Evolutionary conservation across 768 basidiomycete species (phyloP), one percentile per base, ranked within the genome.

Genomic region (Paxillus involutus): DNA sequence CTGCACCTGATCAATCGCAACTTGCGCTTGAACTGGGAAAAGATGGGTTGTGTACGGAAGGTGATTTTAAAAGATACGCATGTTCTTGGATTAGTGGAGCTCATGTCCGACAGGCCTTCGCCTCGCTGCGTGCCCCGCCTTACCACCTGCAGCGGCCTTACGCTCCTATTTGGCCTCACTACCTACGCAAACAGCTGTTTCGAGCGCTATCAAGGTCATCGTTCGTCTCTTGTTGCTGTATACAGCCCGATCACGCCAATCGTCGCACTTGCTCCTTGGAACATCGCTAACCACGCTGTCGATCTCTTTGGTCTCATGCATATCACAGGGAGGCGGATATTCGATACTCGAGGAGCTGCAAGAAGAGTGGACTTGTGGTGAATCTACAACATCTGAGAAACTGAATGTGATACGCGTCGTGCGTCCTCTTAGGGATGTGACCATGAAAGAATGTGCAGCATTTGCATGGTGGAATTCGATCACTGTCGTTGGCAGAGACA

Each of bases 201-300:
- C 79, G 6, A 80, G 72, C 29, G 78, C 86, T 0, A 73, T 91
- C 44, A 77, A 80, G 43, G 80, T 73, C 16, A 73, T 93, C 13
- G 77, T 77, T 49, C 82, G 89, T 17, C 70, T 91, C n/a, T 74
- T 94, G 12, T 74, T 92, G 24, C 71, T 91, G 16, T 77, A 89
- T 59, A 85, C 86, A 0, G 84, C 91, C 5, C 70, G 72, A 24
- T 75, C 78, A 1, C 78, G 74, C 4, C 65, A 69, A 4, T 84
- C 84, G n/a, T 91, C 91, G 0, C 90, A 93, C 65, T 74, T 93
- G 14, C 75, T 92, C 13, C 77, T 92, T 12, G 91, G 91, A 57
- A 87, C 89, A 13, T 86, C 84, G 2, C 72, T 91, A n/a, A 92
- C 91, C 2, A 83, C 85, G 0, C 74, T 93, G 0, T 89, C 91